Evolutionary conservation across 2,329 filamentous ascomycete genomes (phyloP).

Genomic region (Pseudogymnoascus sp.): DNA sequence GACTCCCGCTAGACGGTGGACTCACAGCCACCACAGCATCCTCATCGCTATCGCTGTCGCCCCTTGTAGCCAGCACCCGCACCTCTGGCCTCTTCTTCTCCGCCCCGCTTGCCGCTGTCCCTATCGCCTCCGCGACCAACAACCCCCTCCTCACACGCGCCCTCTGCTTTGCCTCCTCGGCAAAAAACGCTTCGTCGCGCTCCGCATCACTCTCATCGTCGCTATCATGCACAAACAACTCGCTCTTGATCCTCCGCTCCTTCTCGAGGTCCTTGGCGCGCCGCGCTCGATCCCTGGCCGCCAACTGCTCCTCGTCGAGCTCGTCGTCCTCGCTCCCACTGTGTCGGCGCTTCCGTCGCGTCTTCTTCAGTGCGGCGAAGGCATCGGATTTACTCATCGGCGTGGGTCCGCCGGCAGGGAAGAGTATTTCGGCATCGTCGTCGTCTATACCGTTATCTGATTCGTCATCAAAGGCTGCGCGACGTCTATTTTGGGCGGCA

Average conservation of each 20-base stretch:
- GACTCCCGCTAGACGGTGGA: background rate
- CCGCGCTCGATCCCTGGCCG: slow-evolving; percentile 50
- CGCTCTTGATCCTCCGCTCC: slow-evolving; percentile 72
- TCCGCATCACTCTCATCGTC: slow-evolving; percentile 87
- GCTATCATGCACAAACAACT: slow-evolving; percentile 69
- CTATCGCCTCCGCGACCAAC: slow-evolving; percentile 34
- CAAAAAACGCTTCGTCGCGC: slow-evolving; percentile 67
- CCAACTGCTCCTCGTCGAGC: slow-evolving; percentile 54
- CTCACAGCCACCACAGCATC: background rate
- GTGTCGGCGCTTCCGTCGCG: slow-evolving; percentile 37
- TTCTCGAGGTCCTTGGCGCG: slow-evolving; percentile 67
- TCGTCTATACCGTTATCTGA: slow-evolving; percentile 53
- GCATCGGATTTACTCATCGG: slow-evolving; percentile 44
- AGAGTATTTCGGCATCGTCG: slow-evolving; percentile 48
- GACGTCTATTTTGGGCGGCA: slow-evolving; percentile 41
- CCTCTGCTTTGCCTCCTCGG: slow-evolving; percentile 60
- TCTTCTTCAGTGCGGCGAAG: slow-evolving; percentile 50
- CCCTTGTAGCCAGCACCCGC: slow-evolving; percentile 31
- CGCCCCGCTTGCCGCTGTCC: slow-evolving; percentile 38
- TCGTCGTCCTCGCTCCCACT: slow-evolving; percentile 34
- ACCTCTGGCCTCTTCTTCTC: slow-evolving; percentile 48
- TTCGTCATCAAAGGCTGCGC: slow-evolving; percentile 62
- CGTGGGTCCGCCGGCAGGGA: slow-evolving; percentile 61
- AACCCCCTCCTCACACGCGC: slow-evolving; percentile 20
- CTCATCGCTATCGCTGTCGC: background rate